Evolutionary conservation across 2,329 filamentous ascomycete genomes (phyloP).

Genomic region (Lachnellula subtilissima): DNA sequence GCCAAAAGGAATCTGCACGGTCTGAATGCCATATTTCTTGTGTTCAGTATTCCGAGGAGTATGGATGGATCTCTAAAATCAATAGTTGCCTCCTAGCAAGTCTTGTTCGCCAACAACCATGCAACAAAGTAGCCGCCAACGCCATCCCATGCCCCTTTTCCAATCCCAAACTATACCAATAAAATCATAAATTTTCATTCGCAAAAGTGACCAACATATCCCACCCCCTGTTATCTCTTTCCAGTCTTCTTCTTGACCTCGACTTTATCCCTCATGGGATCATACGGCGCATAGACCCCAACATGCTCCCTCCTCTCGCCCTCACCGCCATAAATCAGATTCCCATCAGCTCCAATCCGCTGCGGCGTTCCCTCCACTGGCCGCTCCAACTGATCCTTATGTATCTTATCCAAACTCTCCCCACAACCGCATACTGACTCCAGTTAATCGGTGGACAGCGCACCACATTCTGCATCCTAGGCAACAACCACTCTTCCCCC

Average conservation of each 20-base stretch:
- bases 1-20: neutral
- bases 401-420: conserved; percentile 75
- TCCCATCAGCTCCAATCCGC: conserved; percentile 37
- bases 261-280: conserved; percentile 48
- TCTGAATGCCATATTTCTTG: neutral
- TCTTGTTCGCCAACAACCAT: neutral
- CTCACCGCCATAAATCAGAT: conserved; percentile 41
- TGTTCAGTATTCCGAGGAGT: neutral
- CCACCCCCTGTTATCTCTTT: conserved; percentile 13
- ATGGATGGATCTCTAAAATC: neutral
- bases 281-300: conserved; percentile 54
- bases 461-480: conserved; percentile 74
- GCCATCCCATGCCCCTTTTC: neutral
- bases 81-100: neutral
- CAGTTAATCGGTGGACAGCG: conserved; percentile 89
- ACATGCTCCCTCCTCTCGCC: conserved; percentile 39
- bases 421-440: conserved; percentile 89
- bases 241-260: conserved; percentile 27
- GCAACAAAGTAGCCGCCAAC: conserved; percentile 1
- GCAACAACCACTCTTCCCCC: conserved; percentile 57
- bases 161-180: neutral
- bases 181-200: neutral
- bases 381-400: conserved; percentile 68
- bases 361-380: conserved; percentile 56
- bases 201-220: neutral